phyloP scores from a whole-genome alignment of 805 yeast genomes.

The Aciculoconidium aculeatum region DNA sequence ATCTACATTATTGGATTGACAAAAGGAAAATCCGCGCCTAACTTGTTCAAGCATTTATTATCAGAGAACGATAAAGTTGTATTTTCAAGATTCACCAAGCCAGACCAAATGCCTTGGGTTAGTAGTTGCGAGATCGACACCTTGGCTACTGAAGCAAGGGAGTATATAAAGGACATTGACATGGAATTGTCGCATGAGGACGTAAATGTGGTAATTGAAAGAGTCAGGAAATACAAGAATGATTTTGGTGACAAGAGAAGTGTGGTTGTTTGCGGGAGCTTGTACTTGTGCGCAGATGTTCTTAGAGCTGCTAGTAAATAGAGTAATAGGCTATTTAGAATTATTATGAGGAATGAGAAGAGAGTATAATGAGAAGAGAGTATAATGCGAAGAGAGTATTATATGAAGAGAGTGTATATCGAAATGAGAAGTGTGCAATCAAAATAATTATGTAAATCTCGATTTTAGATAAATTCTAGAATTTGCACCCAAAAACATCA shows the following conservation, averaged over 20 bases:
- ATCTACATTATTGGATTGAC: slow-evolving; percentile 73
- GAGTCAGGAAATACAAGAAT: slow-evolving; percentile 8
- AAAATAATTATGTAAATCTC: too few relatives aligned
- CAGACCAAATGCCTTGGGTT: slow-evolving; percentile 96
- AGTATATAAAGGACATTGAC: slow-evolving; percentile 17
- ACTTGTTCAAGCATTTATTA: slow-evolving; percentile 47
- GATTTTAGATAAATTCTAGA: too few relatives aligned
- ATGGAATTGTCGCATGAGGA: slow-evolving; percentile 6
- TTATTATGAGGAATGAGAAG: too few relatives aligned
- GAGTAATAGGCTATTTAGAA: too few relatives aligned
- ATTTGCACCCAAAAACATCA: too few relatives aligned
- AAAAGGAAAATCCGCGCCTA: slow-evolving; percentile 55
- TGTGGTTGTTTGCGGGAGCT: slow-evolving; percentile 37
- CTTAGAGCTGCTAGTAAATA: slow-evolving; percentile 14
- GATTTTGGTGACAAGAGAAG: slow-evolving; percentile 19
- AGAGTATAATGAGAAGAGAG: too few relatives aligned
- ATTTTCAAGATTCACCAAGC: slow-evolving; percentile 58
- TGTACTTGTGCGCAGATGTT: slow-evolving; percentile 38
- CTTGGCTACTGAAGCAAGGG: slow-evolving; percentile 22
- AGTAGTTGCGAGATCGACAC: slow-evolving; percentile 35
- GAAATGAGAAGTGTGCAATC: too few relatives aligned
- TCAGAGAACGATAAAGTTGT: slow-evolving; percentile 48
- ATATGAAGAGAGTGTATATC: too few relatives aligned
- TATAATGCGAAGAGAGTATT: too few relatives aligned
- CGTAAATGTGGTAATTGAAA: slow-evolving; percentile 12